A percentile compares a stretch with the other conserved stretches of the same genome.
Conservation (phyloP, 495 filamentous ascomycete genomes). For the Wilcoxina mikolae region DNA sequence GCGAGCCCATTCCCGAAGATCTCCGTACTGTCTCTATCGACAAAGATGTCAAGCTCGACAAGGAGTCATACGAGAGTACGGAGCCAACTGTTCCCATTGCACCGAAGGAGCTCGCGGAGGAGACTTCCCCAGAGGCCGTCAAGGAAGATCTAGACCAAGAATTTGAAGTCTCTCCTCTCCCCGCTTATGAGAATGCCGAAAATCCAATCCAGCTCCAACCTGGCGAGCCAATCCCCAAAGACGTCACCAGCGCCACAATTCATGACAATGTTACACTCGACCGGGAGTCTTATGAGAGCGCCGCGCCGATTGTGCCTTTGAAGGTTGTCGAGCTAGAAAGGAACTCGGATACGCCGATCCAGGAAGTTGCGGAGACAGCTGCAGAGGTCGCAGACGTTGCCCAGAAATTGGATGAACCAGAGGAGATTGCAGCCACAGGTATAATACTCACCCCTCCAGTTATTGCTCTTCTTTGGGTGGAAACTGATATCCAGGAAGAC, state of each 20-base stretch:
- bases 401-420: not conserved
- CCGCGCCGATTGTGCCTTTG: conserved; percentile 33
- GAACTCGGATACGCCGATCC: conserved; percentile 1
- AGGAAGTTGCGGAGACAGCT: not conserved
- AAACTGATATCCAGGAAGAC: conserved; percentile 6
- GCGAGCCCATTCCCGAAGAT: conserved; percentile 57
- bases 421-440: not conserved
- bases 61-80: conserved; percentile 67
- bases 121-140: not conserved
- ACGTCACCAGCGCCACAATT: conserved; percentile 39
- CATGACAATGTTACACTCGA: conserved; percentile 55
- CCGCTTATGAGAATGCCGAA: conserved; percentile 57
- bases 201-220: conserved; percentile 68
- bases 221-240: conserved; percentile 59
- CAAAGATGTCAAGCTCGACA: conserved; percentile 54
- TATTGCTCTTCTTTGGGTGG: not conserved
- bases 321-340: not conserved
- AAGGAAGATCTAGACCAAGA: not conserved
- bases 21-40: conserved; percentile 40
- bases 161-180: conserved; percentile 48
- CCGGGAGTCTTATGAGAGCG: conserved; percentile 68
- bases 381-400: conserved; percentile 3
- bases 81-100: conserved; percentile 30
- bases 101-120: not conserved
- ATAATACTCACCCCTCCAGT: not conserved